phyloP scores from a whole-genome alignment of 768 basidiomycete genomes.

The Mycena kentingensis region DNA sequence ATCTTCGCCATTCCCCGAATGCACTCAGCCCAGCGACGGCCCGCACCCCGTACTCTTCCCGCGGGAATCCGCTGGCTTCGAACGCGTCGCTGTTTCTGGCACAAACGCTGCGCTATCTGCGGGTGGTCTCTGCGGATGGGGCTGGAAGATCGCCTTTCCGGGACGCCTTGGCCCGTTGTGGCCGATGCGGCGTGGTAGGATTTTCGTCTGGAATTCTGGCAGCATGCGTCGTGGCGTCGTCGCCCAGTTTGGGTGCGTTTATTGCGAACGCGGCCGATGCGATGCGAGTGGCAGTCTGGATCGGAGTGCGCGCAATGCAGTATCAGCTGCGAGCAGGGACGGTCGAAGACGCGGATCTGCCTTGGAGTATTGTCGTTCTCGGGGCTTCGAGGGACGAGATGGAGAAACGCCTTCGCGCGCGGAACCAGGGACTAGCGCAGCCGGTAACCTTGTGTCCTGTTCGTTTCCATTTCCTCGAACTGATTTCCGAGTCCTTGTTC shows the following conservation, averaged over 20 bases:
- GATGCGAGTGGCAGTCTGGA: conserved; percentile 46
- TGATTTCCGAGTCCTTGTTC: not conserved
- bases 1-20: too few species aligned
- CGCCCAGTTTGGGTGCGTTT: conserved; percentile 34
- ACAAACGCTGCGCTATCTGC: conserved; percentile 56
- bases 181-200: conserved; percentile 40
- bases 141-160: conserved; percentile 25
- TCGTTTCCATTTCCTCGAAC: not conserved
- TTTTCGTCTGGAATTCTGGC: conserved; percentile 49
- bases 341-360: conserved; percentile 25
- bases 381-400: conserved; percentile 28
- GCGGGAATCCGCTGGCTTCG: conserved; percentile 38
- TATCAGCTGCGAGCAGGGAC: conserved; percentile 25
- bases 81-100: conserved; percentile 50
- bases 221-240: conserved; percentile 45
- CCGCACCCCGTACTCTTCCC: conserved; percentile 45
- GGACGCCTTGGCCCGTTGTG: conserved; percentile 28
- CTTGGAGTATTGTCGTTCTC: conserved; percentile 51
- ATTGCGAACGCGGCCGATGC: conserved; percentile 39
- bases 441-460: conserved; percentile 7
- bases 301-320: conserved; percentile 41
- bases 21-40: conserved; percentile 29
- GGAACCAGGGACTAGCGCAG: not conserved
- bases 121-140: conserved; percentile 35
- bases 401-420: conserved; percentile 18